A percentile compares a stretch with the other conserved stretches of the same genome.
phyloP scores from a whole-genome alignment of 371 early-diverging fungal species.

The Circinella minor region DNA sequence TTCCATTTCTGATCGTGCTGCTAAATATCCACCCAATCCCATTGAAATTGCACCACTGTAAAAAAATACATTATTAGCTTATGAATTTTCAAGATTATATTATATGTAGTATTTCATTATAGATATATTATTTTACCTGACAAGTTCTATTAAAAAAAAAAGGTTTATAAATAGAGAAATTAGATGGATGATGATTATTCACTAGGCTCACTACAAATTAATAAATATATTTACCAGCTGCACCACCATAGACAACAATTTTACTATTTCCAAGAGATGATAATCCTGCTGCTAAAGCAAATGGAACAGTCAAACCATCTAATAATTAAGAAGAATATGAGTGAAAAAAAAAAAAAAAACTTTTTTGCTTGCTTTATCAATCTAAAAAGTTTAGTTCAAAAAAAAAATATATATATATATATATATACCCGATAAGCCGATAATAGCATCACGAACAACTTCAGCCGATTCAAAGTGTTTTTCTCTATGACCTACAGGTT shows the following conservation, averaged over 20 bases:
- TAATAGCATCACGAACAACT: slow-evolving; percentile 69
- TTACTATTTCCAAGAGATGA: slow-evolving; percentile 62
- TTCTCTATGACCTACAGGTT: slow-evolving; percentile 56
- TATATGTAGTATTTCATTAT: too few species aligned
- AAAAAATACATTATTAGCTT: neutral
- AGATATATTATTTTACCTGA: slow-evolving; percentile 35
- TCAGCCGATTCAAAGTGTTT: slow-evolving; percentile 73
- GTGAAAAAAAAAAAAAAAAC: too few species aligned
- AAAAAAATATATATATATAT: too few species aligned
- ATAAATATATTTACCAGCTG: slow-evolving; percentile 52
- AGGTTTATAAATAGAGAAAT: neutral
- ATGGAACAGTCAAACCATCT: slow-evolving; percentile 82
- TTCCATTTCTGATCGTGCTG: slow-evolving; percentile 70
- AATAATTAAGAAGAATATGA: neutral
- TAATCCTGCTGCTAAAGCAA: slow-evolving; percentile 79
- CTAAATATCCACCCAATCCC: slow-evolving; percentile 74
- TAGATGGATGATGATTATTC: too few species aligned
- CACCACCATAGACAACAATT: slow-evolving; percentile 72
- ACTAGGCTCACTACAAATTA: neutral
- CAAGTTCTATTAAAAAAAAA: slow-evolving; percentile 32
- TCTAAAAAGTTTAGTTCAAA: too few species aligned
- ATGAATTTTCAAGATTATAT: neutral
- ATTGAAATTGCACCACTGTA: slow-evolving; percentile 54
- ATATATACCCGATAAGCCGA: slow-evolving; percentile 64
- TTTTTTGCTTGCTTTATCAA: too few species aligned